These are phyloP conservation scores for Mortierella hygrophila DNA, from an alignment of 192 early-diverging fungal species.

Conservation along the genomic window DNA sequence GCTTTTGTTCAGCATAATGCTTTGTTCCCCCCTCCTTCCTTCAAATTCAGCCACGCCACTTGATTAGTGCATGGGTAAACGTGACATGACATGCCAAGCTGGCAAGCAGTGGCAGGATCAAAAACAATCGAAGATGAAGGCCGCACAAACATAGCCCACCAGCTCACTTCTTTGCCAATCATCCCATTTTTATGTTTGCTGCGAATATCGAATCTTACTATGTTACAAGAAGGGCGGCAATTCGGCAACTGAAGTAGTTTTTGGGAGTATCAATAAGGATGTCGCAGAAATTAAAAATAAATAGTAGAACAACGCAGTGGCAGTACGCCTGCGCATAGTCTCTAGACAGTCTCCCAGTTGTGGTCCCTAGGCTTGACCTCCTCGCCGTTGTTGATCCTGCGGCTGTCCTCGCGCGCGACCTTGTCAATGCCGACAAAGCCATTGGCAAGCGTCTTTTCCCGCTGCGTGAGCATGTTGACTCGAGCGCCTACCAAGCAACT, in stretches of 20 bases:
- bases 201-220: not conserved
- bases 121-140: not conserved
- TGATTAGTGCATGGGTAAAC: not conserved
- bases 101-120: not conserved
- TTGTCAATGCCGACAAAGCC: slow-evolving; percentile 39
- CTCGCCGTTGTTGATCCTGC: slow-evolving; percentile 8
- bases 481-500: slow-evolving; percentile 29
- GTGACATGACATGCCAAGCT: not conserved
- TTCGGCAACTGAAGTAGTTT: not conserved
- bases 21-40: no score
- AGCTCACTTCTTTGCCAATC: not conserved
- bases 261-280: not conserved
- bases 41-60: no score
- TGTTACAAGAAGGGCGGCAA: not conserved
- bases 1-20: no score
- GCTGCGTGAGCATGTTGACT: slow-evolving; percentile 14
- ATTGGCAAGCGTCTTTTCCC: slow-evolving; percentile 29
- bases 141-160: not conserved
- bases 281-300: not conserved
- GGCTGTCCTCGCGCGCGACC: slow-evolving; percentile 23
- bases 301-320: not conserved
- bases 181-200: not conserved
- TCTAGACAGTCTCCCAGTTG: slow-evolving; percentile 22
- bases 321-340: no score
- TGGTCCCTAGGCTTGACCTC: slow-evolving; percentile 7